Evolutionary conservation across 768 basidiomycete genomes (phyloP).

Genomic region (Termitomyces sp.): DNA sequence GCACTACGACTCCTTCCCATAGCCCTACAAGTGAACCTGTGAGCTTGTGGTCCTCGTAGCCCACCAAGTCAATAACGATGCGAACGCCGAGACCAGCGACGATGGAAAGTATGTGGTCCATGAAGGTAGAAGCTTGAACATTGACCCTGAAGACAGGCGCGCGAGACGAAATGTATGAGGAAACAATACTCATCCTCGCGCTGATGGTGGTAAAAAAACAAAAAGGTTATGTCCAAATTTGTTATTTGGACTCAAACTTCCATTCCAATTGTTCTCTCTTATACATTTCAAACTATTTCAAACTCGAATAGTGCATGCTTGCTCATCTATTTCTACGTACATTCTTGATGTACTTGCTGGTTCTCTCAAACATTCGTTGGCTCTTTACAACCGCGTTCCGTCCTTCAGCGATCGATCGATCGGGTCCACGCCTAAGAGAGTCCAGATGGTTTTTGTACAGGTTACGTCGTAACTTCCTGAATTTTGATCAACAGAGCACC

Average conservation of each 20-base stretch:
- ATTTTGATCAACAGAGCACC: no score
- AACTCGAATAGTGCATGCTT: background rate
- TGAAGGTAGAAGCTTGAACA: conserved; percentile 32
- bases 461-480: background rate
- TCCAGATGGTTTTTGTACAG: background rate
- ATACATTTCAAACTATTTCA: background rate
- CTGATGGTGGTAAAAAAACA: conserved; percentile 12
- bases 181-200: conserved; percentile 28
- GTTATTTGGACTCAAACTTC: conserved; percentile 6
- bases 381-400: background rate
- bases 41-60: conserved; percentile 42
- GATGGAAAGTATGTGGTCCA: conserved; percentile 72
- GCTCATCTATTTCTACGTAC: background rate
- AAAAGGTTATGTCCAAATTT: conserved; percentile 10
- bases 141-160: conserved; percentile 27
- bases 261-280: background rate
- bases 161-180: conserved; percentile 30
- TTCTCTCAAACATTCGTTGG: background rate
- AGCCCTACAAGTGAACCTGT: conserved; percentile 62
- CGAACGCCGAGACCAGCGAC: conserved; percentile 62
- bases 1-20: conserved; percentile 45
- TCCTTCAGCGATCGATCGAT: background rate
- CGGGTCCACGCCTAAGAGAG: no score
- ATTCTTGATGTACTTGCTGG: background rate
- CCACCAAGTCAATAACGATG: conserved; percentile 49